Conservation (phyloP, 169 alveolate species). For the Eimeria sp. region DNA sequence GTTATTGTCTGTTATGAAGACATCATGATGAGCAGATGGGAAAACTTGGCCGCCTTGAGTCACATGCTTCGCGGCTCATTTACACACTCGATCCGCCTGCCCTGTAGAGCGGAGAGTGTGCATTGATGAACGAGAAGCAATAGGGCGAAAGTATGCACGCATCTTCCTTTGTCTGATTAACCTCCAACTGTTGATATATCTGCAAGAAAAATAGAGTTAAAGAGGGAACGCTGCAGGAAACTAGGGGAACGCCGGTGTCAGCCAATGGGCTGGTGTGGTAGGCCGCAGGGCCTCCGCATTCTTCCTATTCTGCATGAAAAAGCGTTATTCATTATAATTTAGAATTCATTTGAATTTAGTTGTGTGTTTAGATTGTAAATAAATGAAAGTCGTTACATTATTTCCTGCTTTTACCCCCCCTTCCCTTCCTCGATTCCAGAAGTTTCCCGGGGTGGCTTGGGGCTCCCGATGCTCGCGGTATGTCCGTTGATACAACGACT, state of each 20-base stretch:
- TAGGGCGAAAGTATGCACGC: neutral
- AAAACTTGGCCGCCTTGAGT: too few relatives aligned
- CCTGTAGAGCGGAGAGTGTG: neutral
- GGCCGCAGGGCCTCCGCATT: neutral
- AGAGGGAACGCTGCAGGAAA: neutral
- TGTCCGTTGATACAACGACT: neutral
- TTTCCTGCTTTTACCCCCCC: neutral
- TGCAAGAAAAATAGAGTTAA: neutral
- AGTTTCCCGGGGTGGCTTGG: constrained; percentile 12
- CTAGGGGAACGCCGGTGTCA: neutral
- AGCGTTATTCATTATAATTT: neutral
- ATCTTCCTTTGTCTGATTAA: neutral
- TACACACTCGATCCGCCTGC: neutral
- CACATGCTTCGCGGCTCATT: too few relatives aligned
- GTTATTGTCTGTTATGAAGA: too few relatives aligned
- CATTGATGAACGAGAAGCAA: neutral
- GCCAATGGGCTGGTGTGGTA: constrained; percentile 13
- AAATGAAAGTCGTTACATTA: neutral
- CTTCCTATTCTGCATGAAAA: neutral
- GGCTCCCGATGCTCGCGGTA: neutral
- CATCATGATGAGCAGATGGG: too few relatives aligned
- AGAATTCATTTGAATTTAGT: neutral
- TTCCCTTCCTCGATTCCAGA: neutral
- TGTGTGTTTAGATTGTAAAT: neutral
- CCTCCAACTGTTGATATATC: neutral